Evolutionary conservation across 2,329 filamentous ascomycete genomes (phyloP), one percentile per base, ranked within the genome.

Genomic region (Alternaria rosae): DNA sequence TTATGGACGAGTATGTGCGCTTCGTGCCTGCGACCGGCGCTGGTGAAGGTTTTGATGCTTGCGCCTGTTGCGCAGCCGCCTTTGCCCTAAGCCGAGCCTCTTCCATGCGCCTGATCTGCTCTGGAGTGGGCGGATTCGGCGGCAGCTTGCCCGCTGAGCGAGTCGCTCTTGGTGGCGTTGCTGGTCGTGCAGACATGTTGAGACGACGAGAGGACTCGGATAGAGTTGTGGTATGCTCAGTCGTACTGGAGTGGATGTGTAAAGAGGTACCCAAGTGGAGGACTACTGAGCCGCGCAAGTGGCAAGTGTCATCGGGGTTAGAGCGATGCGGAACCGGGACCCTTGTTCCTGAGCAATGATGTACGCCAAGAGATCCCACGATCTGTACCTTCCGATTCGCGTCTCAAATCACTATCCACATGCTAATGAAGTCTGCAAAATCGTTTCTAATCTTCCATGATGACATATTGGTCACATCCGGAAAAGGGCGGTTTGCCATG

Each of bases 51-150:
- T 57, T 74, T 41, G 59, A 64, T 50, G 65, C 62, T 61, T 74
- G 70, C 4, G 65, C 63, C 62, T 72, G 70, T 64, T 90, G 88
- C 32, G 90, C 88, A 61, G 87, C 86, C 73, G 93, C 94, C 85
- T 97, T 98, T 57, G 95, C 92, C 80, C 89, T 92, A 28, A 97
- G 86, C 20, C 94, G 88, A 71, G 90, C 94, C 78, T 94, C 89
- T 87, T 97, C 94, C 77, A 88, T 87, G 67, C 83, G 83, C 52
- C 86, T 83, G 50, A 88, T 83, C 75, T 89, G 87, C 70, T 89
- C 87, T 10, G 87, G 86, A 3, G 87, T 89, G 32, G 87, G 80
- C 38, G 85, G 84, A 23, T 82, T 79, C 41, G 78, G 74, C 32
- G 83, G 79, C 32, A 82, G 74, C 50, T 77, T 77, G 48, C 79